Conservation (phyloP, 2,329 filamentous ascomycete genomes). For the Sarocladium kiliense region DNA sequence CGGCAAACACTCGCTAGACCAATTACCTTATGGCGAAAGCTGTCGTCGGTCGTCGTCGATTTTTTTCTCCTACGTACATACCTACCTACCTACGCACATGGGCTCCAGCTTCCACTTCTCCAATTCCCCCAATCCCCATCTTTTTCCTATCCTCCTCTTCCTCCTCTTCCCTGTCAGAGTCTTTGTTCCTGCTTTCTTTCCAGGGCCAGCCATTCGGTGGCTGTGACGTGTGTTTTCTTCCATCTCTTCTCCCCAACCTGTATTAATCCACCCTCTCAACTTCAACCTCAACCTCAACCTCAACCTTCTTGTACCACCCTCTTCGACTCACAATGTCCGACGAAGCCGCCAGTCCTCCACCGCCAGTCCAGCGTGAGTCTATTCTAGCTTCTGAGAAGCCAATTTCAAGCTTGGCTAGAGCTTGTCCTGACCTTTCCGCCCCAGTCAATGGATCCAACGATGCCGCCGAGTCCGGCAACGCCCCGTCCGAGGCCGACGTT, state of each 20-base stretch:
- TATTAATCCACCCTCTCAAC: neutral
- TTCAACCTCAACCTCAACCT: neutral
- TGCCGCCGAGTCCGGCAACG: constrained; percentile 18
- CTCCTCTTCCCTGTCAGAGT: constrained; percentile 4
- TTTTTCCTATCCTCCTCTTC: constrained; percentile 5
- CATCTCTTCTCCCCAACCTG: constrained; percentile 2
- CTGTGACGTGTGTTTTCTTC: constrained; percentile 8
- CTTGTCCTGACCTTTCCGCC: neutral
- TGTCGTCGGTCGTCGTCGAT: constrained; percentile 2
- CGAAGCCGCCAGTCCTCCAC: constrained; percentile 7
- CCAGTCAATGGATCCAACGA: constrained; percentile 19
- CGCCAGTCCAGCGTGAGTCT: constrained; percentile 4
- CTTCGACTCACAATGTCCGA: constrained; percentile 1
- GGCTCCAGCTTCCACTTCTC: neutral
- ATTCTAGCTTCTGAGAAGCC: neutral
- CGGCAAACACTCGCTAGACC: too few relatives aligned
- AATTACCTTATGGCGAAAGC: neutral
- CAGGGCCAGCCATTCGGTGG: neutral
- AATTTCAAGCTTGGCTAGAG: too few relatives aligned
- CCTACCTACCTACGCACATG: neutral
- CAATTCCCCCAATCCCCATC: constrained; percentile 3
- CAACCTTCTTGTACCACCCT: neutral
- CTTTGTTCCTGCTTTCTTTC: neutral
- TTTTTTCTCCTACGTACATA: constrained; percentile 5
- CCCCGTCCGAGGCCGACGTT: constrained; percentile 21